Percentiles rank a stretch among this genome's conserved stretches.
phyloP scores from a whole-genome alignment of 208 protist species.

The Crithidia expoeki region DNA sequence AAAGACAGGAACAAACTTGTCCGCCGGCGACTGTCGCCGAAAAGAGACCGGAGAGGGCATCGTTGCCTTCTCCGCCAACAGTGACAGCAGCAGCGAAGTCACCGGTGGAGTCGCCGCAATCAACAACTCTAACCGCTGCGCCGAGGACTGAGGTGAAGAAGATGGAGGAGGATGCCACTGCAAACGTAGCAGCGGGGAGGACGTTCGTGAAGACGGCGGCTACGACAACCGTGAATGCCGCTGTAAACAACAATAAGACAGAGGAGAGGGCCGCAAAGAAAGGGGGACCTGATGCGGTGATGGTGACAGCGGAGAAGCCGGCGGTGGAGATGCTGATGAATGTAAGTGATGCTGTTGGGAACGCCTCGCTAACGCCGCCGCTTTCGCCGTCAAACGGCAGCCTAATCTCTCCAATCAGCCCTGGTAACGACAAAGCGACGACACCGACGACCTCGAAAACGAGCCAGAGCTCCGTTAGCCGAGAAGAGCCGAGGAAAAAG shows the following conservation, averaged over 20 bases:
- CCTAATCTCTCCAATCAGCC: background rate
- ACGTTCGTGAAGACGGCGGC: no score
- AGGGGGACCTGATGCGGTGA: no score
- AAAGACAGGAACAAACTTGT: no score
- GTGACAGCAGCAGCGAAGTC: background rate
- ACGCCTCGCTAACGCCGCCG: background rate
- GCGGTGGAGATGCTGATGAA: background rate
- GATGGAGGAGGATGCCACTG: background rate
- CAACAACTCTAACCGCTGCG: background rate
- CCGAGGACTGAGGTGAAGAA: background rate
- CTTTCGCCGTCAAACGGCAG: slow-evolving; percentile 14
- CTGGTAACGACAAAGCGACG: background rate
- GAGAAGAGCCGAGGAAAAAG: slow-evolving; percentile 6
- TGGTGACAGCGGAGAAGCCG: background rate
- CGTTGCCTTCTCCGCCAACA: background rate
- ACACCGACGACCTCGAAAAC: background rate
- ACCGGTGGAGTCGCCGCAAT: background rate
- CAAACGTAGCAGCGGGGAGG: background rate
- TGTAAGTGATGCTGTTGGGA: background rate
- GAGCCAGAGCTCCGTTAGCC: slow-evolving; percentile 8
- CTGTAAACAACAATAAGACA: background rate
- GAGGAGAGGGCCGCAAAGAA: background rate
- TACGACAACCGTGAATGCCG: no score
- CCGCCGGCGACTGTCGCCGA: background rate
- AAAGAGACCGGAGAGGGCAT: background rate